Evolutionary conservation across 1,284 basidiomycete species (phyloP).

Genomic region (Grifola frondosa): DNA sequence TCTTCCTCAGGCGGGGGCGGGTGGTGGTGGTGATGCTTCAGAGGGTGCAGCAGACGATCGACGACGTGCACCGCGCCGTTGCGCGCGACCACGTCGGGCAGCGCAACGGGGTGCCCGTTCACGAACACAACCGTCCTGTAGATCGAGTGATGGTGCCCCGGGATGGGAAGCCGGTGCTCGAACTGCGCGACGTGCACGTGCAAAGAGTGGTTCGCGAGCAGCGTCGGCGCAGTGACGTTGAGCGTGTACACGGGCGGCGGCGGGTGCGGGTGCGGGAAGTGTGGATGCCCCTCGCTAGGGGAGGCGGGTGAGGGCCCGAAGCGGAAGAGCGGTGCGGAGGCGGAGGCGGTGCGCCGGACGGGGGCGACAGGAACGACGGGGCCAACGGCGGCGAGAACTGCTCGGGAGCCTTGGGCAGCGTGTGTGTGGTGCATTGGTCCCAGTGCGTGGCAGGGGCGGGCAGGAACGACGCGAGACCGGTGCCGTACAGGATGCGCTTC

Average conservation of each 20-base stretch:
- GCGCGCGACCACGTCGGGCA: slow-evolving; percentile 54
- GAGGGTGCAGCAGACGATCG: slow-evolving; percentile 48
- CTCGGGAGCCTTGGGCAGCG: no score
- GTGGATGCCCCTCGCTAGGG: background rate
- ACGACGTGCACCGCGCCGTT: slow-evolving; percentile 68
- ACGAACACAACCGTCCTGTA: slow-evolving; percentile 51
- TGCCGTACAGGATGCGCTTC: no score
- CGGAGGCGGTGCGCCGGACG: background rate
- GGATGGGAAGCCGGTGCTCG: slow-evolving; percentile 37
- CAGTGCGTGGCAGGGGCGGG: no score
- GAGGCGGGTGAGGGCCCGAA: slow-evolving; percentile 1
- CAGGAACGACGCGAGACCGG: no score
- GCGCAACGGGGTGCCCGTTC: slow-evolving; percentile 46
- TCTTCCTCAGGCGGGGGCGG: slow-evolving; percentile 21
- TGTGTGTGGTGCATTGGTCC: no score
- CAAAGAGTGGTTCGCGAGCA: slow-evolving; percentile 48
- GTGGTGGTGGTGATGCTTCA: slow-evolving; percentile 21
- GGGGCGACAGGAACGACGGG: no score
- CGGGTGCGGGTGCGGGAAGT: slow-evolving; percentile 4
- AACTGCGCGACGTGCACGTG: slow-evolving; percentile 51
- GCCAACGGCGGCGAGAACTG: no score
- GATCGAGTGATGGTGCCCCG: slow-evolving; percentile 25
- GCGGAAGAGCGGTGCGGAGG: background rate
- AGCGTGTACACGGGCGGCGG: slow-evolving; percentile 42
- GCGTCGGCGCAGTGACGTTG: slow-evolving; percentile 48